Evolutionary conservation across 1,284 basidiomycete genomes (phyloP).

Genomic region (Coniophora puteana): DNA sequence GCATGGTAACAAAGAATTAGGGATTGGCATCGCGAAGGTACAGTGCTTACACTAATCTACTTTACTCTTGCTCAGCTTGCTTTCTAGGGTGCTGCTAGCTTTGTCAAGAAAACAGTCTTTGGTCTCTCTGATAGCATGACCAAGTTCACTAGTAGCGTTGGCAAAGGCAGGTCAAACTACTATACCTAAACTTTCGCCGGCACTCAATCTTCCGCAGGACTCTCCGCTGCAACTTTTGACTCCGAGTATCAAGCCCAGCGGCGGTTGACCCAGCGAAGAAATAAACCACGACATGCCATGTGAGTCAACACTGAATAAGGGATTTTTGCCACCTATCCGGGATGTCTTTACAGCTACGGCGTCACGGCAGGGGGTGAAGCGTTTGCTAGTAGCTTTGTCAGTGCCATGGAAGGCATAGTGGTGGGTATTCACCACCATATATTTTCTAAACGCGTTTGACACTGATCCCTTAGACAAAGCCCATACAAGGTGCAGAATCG

Average conservation of each 20-base stretch:
- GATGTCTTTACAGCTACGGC: constrained; percentile 65
- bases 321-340: constrained; percentile 8
- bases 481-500: constrained; percentile 93
- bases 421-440: constrained; percentile 41
- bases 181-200: neutral
- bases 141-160: constrained; percentile 95
- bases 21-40: constrained; percentile 95
- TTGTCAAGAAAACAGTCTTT: constrained; percentile 99
- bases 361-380: constrained; percentile 94
- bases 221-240: constrained; percentile 96
- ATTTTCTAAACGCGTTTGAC: neutral
- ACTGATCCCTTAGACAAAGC: constrained; percentile 65
- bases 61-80: constrained; percentile 10
- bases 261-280: constrained; percentile 85
- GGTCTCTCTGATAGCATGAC: constrained; percentile 95
- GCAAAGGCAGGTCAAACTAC: constrained; percentile 66
- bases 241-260: constrained; percentile 92
- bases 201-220: constrained; percentile 43
- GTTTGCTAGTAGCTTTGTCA: constrained; percentile 90
- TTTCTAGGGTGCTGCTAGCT: constrained; percentile 88
- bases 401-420: constrained; percentile 94
- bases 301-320: constrained; percentile 34
- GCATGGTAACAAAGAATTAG: constrained; percentile 95
- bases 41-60: constrained; percentile 3
- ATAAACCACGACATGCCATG: constrained; percentile 95